phyloP scores from a whole-genome alignment of 2,329 filamentous ascomycete genomes.

The Biscogniauxia mediterranea region DNA sequence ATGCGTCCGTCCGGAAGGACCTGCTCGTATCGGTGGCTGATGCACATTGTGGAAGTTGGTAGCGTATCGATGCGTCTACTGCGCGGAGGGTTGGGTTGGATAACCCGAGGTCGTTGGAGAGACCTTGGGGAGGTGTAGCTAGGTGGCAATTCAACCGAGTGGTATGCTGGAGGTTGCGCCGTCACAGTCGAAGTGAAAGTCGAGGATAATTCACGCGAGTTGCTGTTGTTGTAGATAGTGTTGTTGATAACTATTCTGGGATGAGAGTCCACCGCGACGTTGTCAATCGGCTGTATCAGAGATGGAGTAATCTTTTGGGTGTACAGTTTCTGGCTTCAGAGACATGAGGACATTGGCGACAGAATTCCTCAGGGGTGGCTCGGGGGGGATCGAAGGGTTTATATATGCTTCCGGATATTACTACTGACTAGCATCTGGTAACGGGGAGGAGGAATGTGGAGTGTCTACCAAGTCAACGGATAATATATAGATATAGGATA shows the following conservation, averaged over 20 bases:
- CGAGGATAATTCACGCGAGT: conserved; percentile 9
- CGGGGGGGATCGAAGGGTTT: conserved; percentile 15
- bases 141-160: conserved; percentile 13
- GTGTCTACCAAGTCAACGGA: conserved; percentile 5
- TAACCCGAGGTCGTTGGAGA: conserved; percentile 19
- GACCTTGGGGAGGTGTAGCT: conserved; percentile 9
- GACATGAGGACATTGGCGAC: conserved; percentile 23
- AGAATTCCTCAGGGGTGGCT: conserved; percentile 4
- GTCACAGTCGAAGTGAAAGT: conserved; percentile 16
- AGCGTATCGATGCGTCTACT: conserved; percentile 26
- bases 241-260: conserved; percentile 29
- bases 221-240: conserved; percentile 21
- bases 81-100: conserved; percentile 25
- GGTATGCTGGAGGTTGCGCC: conserved; percentile 11
- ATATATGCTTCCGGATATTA: conserved; percentile 1
- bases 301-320: conserved; percentile 17
- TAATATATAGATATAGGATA: background rate
- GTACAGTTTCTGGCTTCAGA: conserved; percentile 21
- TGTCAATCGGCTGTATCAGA: conserved; percentile 23
- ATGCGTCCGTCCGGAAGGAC: conserved; percentile 45
- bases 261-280: conserved; percentile 23
- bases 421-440: conserved; percentile 13
- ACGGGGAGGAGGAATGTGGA: conserved; percentile 1
- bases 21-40: conserved; percentile 46
- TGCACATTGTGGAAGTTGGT: conserved; percentile 46